Evolutionary conservation across 2,329 filamentous ascomycete genomes (phyloP).

Genomic region (Acarospora socialis): DNA sequence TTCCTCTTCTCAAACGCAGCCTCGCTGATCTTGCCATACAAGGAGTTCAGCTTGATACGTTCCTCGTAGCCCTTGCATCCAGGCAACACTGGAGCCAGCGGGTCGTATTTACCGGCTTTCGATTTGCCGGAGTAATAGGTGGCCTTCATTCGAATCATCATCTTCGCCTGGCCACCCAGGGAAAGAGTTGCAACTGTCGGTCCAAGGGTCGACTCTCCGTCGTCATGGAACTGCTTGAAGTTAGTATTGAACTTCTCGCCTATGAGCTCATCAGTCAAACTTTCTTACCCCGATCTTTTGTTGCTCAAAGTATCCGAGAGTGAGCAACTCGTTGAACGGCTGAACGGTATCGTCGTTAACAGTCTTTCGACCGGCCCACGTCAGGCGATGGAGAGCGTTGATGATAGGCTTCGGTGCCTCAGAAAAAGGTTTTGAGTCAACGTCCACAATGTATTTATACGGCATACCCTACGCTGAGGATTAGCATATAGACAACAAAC

Average conservation of each 20-base stretch:
- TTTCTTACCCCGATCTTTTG: constrained; percentile 39
- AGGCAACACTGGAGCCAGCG: constrained; percentile 19
- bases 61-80: constrained; percentile 19
- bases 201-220: constrained; percentile 42
- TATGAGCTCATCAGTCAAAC: no score
- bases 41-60: constrained; percentile 1
- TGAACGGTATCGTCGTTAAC: constrained; percentile 18
- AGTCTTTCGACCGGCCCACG: constrained; percentile 36
- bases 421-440: constrained; percentile 29
- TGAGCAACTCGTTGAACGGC: constrained; percentile 42
- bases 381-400: constrained; percentile 34
- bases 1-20: not conserved
- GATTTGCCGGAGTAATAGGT: constrained; percentile 28
- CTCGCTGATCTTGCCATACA: not conserved
- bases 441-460: constrained; percentile 42
- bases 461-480: constrained; percentile 34
- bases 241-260: constrained; percentile 1
- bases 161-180: constrained; percentile 37
- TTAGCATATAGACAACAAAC: constrained; percentile 1
- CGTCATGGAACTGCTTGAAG: constrained; percentile 38
- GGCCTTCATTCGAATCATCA: constrained; percentile 41
- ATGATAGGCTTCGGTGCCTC: constrained; percentile 30
- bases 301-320: constrained; percentile 40
- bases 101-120: constrained; percentile 7
- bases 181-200: constrained; percentile 42